A percentile compares a stretch with the other conserved stretches of the same genome.
Evolutionary conservation across 768 basidiomycete species (phyloP).

Genomic region (Rhizopogon vesiculosus): DNA sequence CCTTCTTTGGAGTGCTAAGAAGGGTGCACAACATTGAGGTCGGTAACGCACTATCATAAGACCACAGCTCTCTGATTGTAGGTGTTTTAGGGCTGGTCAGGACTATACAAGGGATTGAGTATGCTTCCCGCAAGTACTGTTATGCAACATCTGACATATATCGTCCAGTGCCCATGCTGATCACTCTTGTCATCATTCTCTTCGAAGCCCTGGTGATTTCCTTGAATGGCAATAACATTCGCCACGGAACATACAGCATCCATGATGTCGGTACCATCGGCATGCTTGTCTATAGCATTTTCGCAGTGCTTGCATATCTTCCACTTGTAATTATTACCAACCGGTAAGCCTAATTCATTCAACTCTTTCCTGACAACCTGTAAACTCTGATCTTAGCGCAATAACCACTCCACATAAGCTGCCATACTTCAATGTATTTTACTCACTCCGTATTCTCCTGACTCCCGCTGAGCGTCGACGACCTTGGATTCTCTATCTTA

Average conservation of each 20-base stretch:
- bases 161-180: conserved; percentile 43
- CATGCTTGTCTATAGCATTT: conserved; percentile 57
- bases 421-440: conserved; percentile 51
- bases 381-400: conserved; percentile 40
- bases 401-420: conserved; percentile 82
- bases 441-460: conserved; percentile 64
- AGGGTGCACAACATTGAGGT: conserved; percentile 76
- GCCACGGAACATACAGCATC: conserved; percentile 60
- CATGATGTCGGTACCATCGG: conserved; percentile 59
- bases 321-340: conserved; percentile 75
- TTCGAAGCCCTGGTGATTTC: conserved; percentile 44
- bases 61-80: not conserved
- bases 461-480: conserved; percentile 77
- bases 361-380: not conserved
- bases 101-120: conserved; percentile 81
- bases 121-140: conserved; percentile 13
- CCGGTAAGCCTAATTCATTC: conserved; percentile 42
- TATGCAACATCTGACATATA: conserved; percentile 37
- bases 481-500: conserved; percentile 79
- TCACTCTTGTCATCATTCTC: conserved; percentile 50
- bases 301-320: conserved; percentile 58
- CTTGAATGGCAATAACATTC: conserved; percentile 51
- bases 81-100: conserved; percentile 51
- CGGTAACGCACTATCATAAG: conserved; percentile 7
- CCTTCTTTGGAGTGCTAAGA: conserved; percentile 69